Evolutionary conservation across 768 basidiomycete genomes (phyloP).

Genomic region (Strobilomyces confusus): DNA sequence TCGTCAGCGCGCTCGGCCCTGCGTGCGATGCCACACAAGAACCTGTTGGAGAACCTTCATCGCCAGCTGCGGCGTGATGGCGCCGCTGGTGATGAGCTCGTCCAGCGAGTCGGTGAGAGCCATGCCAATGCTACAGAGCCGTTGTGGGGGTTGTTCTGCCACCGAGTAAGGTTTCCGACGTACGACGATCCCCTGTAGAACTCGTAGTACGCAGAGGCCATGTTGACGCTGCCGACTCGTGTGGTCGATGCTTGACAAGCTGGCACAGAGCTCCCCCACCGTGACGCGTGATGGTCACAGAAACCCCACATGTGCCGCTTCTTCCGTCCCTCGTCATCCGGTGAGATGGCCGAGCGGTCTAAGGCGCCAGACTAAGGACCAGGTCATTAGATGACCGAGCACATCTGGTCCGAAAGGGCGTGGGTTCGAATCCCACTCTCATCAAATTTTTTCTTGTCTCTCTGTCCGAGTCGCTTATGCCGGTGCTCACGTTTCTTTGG

Average conservation of each 20-base stretch:
- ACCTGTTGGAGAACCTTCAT: constrained; percentile 99
- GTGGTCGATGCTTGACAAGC: constrained; percentile 8
- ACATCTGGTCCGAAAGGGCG: constrained; percentile 39
- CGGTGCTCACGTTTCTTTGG: neutral
- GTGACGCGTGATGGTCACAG: constrained; percentile 27
- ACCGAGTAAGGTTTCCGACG: constrained; percentile 30
- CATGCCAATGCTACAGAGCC: constrained; percentile 77
- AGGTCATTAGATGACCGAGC: constrained; percentile 28
- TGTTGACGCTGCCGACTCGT: constrained; percentile 25
- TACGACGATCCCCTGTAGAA: constrained; percentile 92
- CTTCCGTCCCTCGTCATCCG: neutral
- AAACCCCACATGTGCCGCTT: fast-evolving
- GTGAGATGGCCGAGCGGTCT: constrained; percentile 58
- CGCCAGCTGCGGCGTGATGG: constrained; percentile 96
- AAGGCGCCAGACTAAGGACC: constrained; percentile 60
- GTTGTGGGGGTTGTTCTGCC: neutral
- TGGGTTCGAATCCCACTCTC: constrained; percentile 42
- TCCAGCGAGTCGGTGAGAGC: constrained; percentile 97
- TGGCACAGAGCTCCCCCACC: no score
- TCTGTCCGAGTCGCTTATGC: no score
- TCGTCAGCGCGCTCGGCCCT: constrained; percentile 10
- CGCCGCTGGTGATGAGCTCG: constrained; percentile 94
- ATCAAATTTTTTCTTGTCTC: constrained; percentile 19
- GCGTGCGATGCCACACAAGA: constrained; percentile 15
- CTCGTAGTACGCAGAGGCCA: constrained; percentile 88